phyloP scores from a whole-genome alignment of 805 yeast species.

The Yamadazyma philogaea region DNA sequence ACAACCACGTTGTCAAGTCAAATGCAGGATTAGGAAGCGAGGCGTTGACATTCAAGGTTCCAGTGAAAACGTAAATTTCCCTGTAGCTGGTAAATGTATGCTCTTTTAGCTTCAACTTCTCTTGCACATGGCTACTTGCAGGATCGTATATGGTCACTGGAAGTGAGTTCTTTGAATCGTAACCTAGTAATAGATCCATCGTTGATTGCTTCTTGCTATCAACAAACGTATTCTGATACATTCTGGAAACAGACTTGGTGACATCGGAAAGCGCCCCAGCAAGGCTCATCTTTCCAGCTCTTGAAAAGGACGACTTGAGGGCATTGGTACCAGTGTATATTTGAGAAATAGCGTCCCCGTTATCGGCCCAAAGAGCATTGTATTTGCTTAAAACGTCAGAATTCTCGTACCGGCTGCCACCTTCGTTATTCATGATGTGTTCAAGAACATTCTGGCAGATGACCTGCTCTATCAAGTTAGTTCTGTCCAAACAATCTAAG shows the following conservation, averaged over 20 bases:
- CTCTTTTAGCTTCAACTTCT: conserved; percentile 50
- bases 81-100: conserved; percentile 58
- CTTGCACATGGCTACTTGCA: conserved; percentile 75
- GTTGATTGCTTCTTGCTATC: conserved; percentile 89
- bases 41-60: conserved; percentile 89
- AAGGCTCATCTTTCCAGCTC: conserved; percentile 93
- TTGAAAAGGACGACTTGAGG: conserved; percentile 82
- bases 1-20: conserved; percentile 76
- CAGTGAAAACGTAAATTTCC: conserved; percentile 65
- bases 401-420: conserved; percentile 19
- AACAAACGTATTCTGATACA: conserved; percentile 93
- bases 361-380: conserved; percentile 75
- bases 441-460: conserved; percentile 71
- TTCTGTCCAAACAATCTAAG: conserved; percentile 87
- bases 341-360: conserved; percentile 63
- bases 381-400: conserved; percentile 68
- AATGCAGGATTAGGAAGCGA: conserved; percentile 39
- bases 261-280: conserved; percentile 98
- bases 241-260: conserved; percentile 89
- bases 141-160: conserved; percentile 85
- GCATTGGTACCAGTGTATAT: conserved; percentile 62
- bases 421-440: conserved; percentile 23
- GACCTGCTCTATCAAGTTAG: conserved; percentile 85
- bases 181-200: conserved; percentile 82
- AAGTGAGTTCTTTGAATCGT: conserved; percentile 60